Percentiles rank a stretch among this genome's conserved stretches.
These are phyloP conservation scores for Alnus rubra DNA, from an alignment of 306 rosid genomes.

Conservation along the genomic window DNA sequence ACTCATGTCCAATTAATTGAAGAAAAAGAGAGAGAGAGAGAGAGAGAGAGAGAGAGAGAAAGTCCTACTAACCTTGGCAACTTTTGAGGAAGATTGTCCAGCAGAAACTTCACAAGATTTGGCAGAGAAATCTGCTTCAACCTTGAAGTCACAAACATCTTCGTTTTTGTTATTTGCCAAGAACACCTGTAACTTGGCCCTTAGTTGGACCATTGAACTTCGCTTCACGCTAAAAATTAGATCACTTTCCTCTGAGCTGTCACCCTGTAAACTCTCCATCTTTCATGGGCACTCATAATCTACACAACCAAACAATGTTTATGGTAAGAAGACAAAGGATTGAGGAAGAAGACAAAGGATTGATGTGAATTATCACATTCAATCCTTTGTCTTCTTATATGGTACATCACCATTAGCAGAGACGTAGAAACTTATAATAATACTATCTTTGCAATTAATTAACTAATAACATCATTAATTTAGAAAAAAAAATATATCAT, in stretches of 20 bases:
- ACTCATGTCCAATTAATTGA: background rate
- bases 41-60: background rate
- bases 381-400: no score
- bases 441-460: no score
- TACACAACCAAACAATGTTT: constrained; percentile 4
- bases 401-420: background rate
- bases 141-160: constrained; percentile 48
- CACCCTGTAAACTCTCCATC: constrained; percentile 34
- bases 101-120: constrained; percentile 51
- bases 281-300: constrained; percentile 31
- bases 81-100: constrained; percentile 44
- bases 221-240: constrained; percentile 32
- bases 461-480: no score
- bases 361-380: no score
- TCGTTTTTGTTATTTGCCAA: constrained; percentile 50
- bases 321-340: no score
- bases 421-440: background rate
- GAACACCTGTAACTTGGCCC: constrained; percentile 62
- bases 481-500: no score
- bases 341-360: no score
- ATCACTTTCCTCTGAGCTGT: constrained; percentile 16
- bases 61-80: constrained; percentile 40
- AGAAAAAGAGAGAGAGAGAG: background rate
- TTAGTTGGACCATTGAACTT: constrained; percentile 44
- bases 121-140: constrained; percentile 59